Evolutionary conservation across 345 rosid genomes (phyloP), one percentile per base, ranked within the genome.

Genomic region (Brassica incana): DNA sequence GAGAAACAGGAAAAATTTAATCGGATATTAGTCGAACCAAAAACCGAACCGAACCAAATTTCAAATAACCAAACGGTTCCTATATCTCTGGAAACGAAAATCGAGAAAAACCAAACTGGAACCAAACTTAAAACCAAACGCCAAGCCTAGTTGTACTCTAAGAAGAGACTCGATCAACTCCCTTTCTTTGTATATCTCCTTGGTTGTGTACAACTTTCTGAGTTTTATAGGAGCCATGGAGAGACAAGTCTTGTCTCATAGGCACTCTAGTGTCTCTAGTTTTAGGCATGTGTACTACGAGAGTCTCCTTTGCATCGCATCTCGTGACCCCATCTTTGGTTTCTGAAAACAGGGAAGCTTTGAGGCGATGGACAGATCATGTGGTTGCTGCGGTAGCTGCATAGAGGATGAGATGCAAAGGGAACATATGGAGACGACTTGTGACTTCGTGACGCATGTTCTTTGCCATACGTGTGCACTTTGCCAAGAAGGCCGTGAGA

Each of bases 401-500:
- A 76, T 89, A 61, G 94, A 92, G 73, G 89, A 95, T 12, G 91
- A 91, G 67, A 1, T 85, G 84, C 91, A 86, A 69, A 94, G 87
- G 36, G 97, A 92, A 80, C 90, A 82, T 14, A 87, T 92, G 1
- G 99, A 95, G 77, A 74, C 91, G 0, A 80, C 90, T 6, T 95
- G 97, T 65, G 97, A 95, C 82, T 80, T 90, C 56, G 88, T 87
- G 48, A 90, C 93, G 0, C 97, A 95, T 76, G 84, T 92, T 6
- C 85, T 88, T 80, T 95, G 99, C 76, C 98, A 95, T 80, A 14
- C 76, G 6, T 92, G 98, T 50, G 96, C 99, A 3, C 90, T 95
- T 77, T 91, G 98, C 87, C 99, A 95, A 84, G 99, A 95, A 86
- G 99, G 97, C 3, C 98, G 94, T 8, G 98, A 92, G 90, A 73